A percentile compares a stretch with the other conserved stretches of the same genome.
Evolutionary conservation across 148 eudicot species (phyloP).

Genomic region (Chenopodium quinoa): DNA sequence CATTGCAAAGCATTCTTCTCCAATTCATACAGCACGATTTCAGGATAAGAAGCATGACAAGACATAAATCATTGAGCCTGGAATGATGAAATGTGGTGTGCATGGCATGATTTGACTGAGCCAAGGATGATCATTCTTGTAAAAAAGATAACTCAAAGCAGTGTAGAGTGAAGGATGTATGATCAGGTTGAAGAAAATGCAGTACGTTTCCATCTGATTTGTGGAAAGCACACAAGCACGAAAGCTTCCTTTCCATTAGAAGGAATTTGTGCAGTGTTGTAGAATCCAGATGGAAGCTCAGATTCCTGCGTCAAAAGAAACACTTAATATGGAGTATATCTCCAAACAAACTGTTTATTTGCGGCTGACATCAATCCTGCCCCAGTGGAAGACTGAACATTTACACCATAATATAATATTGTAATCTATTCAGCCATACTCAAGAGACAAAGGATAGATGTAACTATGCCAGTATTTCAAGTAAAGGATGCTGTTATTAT

Average conservation of each 20-base stretch:
- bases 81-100: conserved; percentile 43
- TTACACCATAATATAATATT: conserved; percentile 5
- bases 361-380: conserved; percentile 13
- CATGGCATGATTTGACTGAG: conserved; percentile 47
- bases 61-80: conserved; percentile 48
- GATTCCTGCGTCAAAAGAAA: conserved; percentile 95
- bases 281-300: conserved; percentile 79
- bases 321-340: conserved; percentile 61
- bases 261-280: conserved; percentile 54
- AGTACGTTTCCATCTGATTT: conserved; percentile 53
- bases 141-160: conserved; percentile 61
- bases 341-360: conserved; percentile 36
- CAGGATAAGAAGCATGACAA: conserved; percentile 72
- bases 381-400: conserved; percentile 11
- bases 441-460: neutral
- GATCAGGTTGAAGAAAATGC: conserved; percentile 53
- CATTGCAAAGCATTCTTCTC: conserved; percentile 75
- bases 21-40: conserved; percentile 61
- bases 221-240: conserved; percentile 60
- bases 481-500: neutral
- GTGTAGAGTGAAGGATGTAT: conserved; percentile 47
- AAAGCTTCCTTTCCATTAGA: conserved; percentile 62
- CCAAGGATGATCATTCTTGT: conserved; percentile 56
- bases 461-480: neutral
- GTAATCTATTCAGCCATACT: conserved; percentile 3